Evolutionary conservation across 2,329 filamentous ascomycete genomes (phyloP).

Genomic region (Tympanopsis confertula): DNA sequence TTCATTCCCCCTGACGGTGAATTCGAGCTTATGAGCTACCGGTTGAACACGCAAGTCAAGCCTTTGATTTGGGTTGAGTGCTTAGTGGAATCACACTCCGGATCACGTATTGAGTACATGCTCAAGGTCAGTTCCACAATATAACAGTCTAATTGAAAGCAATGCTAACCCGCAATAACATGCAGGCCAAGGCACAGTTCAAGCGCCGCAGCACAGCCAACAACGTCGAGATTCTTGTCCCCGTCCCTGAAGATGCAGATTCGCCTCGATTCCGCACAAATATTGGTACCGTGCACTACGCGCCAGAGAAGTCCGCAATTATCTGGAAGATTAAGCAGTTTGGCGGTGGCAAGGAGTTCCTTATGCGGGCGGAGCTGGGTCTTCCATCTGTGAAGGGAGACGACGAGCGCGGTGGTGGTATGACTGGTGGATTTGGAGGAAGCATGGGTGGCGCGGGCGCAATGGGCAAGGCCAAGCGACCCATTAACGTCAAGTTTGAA

Average conservation of each 20-base stretch:
- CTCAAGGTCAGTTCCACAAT: conserved; percentile 50
- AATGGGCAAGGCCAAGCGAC: conserved; percentile 79
- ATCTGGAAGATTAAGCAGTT: conserved; percentile 99
- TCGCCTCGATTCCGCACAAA: conserved; percentile 93
- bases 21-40: conserved; percentile 98
- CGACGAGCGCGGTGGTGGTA: conserved; percentile 88
- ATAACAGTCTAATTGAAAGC: background rate
- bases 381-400: conserved; percentile 89
- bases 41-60: conserved; percentile 96
- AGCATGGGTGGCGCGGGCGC: conserved; percentile 87
- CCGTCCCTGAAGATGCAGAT: conserved; percentile 93
- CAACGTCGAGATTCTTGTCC: conserved; percentile 95
- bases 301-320: conserved; percentile 91
- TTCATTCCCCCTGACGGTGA: conserved; percentile 98
- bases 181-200: conserved; percentile 73
- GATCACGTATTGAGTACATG: conserved; percentile 96
- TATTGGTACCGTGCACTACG: conserved; percentile 93
- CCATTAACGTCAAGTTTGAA: conserved; percentile 98
- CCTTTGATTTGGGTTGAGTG: conserved; percentile 98
- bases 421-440: conserved; percentile 94
- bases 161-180: too few relatives aligned
- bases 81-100: conserved; percentile 89
- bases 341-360: conserved; percentile 92
- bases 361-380: conserved; percentile 94
- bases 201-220: conserved; percentile 95